Evolutionary conservation across 495 filamentous ascomycete genomes (phyloP).

Genomic region (Aspergillus campestris): DNA sequence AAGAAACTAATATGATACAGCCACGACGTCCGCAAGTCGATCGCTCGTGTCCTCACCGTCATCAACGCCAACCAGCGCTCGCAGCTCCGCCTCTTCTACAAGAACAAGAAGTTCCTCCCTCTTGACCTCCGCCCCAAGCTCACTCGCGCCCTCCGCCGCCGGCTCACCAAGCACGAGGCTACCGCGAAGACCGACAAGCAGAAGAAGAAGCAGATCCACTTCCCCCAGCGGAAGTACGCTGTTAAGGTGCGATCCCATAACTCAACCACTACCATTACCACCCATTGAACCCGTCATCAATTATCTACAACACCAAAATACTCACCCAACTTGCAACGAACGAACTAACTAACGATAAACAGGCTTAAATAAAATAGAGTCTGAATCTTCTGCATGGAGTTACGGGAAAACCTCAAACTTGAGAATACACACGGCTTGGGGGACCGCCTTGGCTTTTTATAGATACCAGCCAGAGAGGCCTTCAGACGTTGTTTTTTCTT

Average conservation of each 20-base stretch:
- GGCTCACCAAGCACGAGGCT: conserved; percentile 83
- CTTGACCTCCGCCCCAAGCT: conserved; percentile 95
- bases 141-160: conserved; percentile 90
- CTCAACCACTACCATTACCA: not conserved
- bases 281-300: not conserved
- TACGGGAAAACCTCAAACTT: conserved; percentile 23
- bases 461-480: too few relatives aligned
- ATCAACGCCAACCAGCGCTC: conserved; percentile 98
- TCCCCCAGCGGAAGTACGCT: conserved; percentile 96
- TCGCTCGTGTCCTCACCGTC: conserved; percentile 95
- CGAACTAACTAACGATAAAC: conserved; percentile 1
- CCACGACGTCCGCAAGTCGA: conserved; percentile 98
- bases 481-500: conserved; percentile 23
- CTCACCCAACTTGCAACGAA: not conserved
- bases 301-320: not conserved
- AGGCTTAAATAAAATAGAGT: conserved; percentile 37
- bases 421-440: conserved; percentile 28
- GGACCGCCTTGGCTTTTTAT: conserved; percentile 20
- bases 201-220: conserved; percentile 89
- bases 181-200: conserved; percentile 74
- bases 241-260: conserved; percentile 89
- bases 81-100: conserved; percentile 98
- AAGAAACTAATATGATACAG: conserved; percentile 41
- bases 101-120: conserved; percentile 96
- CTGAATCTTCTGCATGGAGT: conserved; percentile 33